Conservation (phyloP, 1,139 yeast species). For the Pneumocystis carinii region DNA sequence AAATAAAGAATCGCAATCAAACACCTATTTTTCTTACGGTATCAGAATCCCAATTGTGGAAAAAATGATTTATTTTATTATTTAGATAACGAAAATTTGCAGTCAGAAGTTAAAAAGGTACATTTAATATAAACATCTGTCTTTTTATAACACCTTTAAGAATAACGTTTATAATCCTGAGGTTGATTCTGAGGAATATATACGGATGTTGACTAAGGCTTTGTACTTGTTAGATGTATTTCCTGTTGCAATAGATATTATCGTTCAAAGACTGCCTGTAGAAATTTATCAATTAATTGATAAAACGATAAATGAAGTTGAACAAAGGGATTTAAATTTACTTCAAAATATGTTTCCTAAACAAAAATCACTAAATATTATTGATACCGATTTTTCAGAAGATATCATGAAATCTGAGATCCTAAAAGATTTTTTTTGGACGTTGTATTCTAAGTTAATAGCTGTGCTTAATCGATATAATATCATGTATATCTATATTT, state of each 20-base stretch:
- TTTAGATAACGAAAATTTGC: background rate
- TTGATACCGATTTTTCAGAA: background rate
- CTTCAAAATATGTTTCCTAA: background rate
- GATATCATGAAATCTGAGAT: constrained; percentile 2
- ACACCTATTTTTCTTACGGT: constrained; percentile 3
- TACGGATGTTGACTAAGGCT: constrained; percentile 41
- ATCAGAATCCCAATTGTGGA: background rate
- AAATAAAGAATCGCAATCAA: background rate
- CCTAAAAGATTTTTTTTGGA: constrained; percentile 11
- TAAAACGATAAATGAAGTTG: constrained; percentile 50
- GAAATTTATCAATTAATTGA: constrained; percentile 43
- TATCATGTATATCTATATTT: constrained; percentile 2
- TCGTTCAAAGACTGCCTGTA: constrained; percentile 34
- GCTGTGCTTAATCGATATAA: constrained; percentile 11
- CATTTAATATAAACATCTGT: constrained; percentile 11
- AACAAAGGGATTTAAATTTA: constrained; percentile 17
- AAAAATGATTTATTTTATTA: background rate
- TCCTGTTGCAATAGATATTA: constrained; percentile 42
- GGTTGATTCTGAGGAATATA: constrained; percentile 41
- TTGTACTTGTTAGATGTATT: constrained; percentile 50
- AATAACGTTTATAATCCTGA: constrained; percentile 24
- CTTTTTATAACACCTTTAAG: constrained; percentile 13
- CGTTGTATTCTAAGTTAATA: constrained; percentile 9
- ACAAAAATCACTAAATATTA: background rate
- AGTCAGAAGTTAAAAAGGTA: background rate